A percentile compares a stretch with the other conserved stretches of the same genome.
These are phyloP conservation scores for Nicotiana benthamiana DNA, from an alignment of 257 asterid species.

Conservation along the genomic window DNA sequence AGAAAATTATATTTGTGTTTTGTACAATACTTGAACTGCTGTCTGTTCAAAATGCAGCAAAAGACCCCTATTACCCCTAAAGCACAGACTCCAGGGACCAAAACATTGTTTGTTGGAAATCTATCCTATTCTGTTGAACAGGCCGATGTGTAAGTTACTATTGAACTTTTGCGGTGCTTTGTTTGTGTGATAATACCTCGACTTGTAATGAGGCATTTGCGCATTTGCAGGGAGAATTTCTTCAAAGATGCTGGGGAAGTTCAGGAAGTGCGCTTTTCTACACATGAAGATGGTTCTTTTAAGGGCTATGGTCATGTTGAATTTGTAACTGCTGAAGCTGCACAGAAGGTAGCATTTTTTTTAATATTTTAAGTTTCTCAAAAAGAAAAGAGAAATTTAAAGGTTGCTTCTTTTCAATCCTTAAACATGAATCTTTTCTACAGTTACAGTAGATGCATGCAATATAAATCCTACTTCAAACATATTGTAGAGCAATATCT, in stretches of 20 bases:
- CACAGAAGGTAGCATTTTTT: constrained; percentile 43
- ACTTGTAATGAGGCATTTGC: constrained; percentile 4
- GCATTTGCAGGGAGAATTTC: constrained; percentile 47
- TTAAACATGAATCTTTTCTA: neutral
- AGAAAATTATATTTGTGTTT: neutral
- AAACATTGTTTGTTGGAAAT: constrained; percentile 72
- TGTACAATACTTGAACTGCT: neutral
- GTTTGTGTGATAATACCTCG: neutral
- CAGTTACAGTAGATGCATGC: neutral
- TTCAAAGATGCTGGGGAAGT: constrained; percentile 71
- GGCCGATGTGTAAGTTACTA: constrained; percentile 53
- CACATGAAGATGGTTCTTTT: constrained; percentile 40
- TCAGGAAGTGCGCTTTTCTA: constrained; percentile 55
- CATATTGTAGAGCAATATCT: neutral
- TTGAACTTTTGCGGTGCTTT: neutral
- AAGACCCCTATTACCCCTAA: constrained; percentile 40
- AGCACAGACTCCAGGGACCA: constrained; percentile 37
- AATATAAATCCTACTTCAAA: neutral
- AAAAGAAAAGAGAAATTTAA: no score
- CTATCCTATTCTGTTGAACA: constrained; percentile 45
- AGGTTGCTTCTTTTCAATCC: neutral
- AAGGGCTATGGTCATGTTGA: constrained; percentile 92
- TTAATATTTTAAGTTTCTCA: no score
- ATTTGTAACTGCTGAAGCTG: constrained; percentile 65
- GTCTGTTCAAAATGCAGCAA: constrained; percentile 28